Evolutionary conservation across 495 filamentous ascomycete genomes (phyloP), one percentile per base, ranked within the genome.

Genomic region (Annulohypoxylon bovei): DNA sequence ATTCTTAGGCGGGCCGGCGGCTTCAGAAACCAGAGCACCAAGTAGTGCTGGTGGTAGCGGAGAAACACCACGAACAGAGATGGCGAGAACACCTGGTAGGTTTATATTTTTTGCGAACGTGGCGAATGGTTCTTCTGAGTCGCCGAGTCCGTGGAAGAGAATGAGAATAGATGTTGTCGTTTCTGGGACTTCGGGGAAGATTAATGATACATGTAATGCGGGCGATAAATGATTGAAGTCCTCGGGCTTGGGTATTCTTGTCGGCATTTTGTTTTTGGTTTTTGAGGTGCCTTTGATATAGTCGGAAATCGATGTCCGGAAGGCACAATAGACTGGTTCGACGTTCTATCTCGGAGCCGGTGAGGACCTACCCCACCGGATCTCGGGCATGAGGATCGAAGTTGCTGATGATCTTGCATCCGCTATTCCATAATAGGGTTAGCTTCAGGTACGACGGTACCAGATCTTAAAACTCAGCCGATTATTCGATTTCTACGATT

Each of bases 101-200:
- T 85, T 77, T n/a, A 98, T 79, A 67, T 88, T 87, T n/a, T 80
- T 80, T 37, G 87, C 93, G 64, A 98, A 89, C n/a, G 78, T 68
- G 54, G 88, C 83, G 81, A 97, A 97, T 11, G 90, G 81, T 2
- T 74, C 65, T 39, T 91, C 83, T 14, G 86, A 88, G 78, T 98
- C 95, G 30, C 95, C 95, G 2, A 98, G 86, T 60, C 95, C 94
- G 80, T 99, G 95, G 42, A 98, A 89, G 52, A 98, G 88, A 76
- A 98, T 78, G 37, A 98, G 90, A 75, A 97, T 85, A 72, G 94
- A 89, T 18, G 88, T 89, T 57, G 88, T 82, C 0, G 79, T 79
- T 54, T 84, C 83, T 6, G 75, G 78, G 1, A 83, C 77, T 18
- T 74, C 33, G 12, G 83, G 81, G 71, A 74, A 80, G 39, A 70